A percentile compares a stretch with the other conserved stretches of the same genome.
Conservation (phyloP, 331 rosid species). For the Malus hybrid region DNA sequence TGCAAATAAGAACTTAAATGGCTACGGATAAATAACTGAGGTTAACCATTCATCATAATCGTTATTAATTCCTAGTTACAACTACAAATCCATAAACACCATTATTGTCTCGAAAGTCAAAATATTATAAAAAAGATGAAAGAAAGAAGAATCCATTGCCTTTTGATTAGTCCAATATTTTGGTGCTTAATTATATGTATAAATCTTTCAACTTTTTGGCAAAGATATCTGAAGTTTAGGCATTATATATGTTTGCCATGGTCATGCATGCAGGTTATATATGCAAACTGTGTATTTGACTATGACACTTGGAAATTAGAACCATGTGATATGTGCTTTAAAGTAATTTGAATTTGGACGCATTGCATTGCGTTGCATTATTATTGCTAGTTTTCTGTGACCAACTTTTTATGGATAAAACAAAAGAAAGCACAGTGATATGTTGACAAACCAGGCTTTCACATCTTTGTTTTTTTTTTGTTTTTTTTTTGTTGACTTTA, state of each 20-base stretch:
- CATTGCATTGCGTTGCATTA: neutral
- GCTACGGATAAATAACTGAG: accelerated
- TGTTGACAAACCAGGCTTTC: neutral
- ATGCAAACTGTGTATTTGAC: neutral
- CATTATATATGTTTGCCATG: neutral
- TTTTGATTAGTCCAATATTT: neutral
- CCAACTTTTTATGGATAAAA: neutral
- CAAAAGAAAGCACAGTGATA: neutral
- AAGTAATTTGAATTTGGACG: neutral
- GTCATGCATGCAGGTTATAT: neutral
- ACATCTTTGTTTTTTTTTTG: neutral
- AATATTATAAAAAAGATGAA: neutral
- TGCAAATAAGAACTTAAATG: accelerated
- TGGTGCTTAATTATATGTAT: neutral
- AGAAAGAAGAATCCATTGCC: neutral
- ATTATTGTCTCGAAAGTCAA: neutral
- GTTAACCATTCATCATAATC: too few species aligned
- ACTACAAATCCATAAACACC: neutral
- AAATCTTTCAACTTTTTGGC: neutral
- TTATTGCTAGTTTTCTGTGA: neutral
- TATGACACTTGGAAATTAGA: neutral
- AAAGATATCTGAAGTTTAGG: neutral
- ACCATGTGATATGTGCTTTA: neutral
- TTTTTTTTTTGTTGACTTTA: too few species aligned
- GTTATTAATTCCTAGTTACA: too few species aligned